Evolutionary conservation across 2,329 filamentous ascomycete genomes (phyloP).

Genomic region (Diplodia sapinea): DNA sequence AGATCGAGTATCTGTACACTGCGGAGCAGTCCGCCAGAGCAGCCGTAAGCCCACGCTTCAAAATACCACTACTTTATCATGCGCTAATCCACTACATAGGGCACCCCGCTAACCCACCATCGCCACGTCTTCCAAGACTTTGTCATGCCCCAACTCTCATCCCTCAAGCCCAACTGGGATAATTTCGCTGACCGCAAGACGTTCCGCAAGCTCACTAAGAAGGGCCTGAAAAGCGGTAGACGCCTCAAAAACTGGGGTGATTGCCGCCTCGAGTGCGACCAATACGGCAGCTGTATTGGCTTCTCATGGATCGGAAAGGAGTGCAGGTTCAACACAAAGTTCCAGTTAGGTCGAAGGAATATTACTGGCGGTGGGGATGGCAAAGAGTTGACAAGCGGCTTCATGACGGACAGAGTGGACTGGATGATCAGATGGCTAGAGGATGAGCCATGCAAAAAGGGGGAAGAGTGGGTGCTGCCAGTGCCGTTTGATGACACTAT

Average conservation of each 20-base stretch:
- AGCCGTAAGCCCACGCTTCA: constrained; percentile 32
- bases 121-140: constrained; percentile 46
- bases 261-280: constrained; percentile 45
- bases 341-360: constrained; percentile 13
- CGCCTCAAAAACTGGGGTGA: constrained; percentile 36
- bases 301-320: constrained; percentile 39
- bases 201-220: constrained; percentile 13
- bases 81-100: constrained; percentile 33
- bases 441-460: constrained; percentile 13
- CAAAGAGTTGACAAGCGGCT: constrained; percentile 13
- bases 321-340: constrained; percentile 8
- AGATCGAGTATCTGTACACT: constrained; percentile 52
- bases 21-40: constrained; percentile 53
- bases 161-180: constrained; percentile 41
- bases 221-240: constrained; percentile 9
- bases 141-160: constrained; percentile 40
- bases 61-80: neutral
- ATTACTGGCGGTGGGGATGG: neutral
- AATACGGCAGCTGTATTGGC: constrained; percentile 42
- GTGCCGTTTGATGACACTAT: neutral
- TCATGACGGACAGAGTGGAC: constrained; percentile 27
- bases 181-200: constrained; percentile 39
- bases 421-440: constrained; percentile 25
- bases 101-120: constrained; percentile 44
- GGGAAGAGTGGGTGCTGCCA: constrained; percentile 11